Evolutionary conservation across 768 basidiomycete genomes (phyloP).

Genomic region (Leccinum fibrillosum): DNA sequence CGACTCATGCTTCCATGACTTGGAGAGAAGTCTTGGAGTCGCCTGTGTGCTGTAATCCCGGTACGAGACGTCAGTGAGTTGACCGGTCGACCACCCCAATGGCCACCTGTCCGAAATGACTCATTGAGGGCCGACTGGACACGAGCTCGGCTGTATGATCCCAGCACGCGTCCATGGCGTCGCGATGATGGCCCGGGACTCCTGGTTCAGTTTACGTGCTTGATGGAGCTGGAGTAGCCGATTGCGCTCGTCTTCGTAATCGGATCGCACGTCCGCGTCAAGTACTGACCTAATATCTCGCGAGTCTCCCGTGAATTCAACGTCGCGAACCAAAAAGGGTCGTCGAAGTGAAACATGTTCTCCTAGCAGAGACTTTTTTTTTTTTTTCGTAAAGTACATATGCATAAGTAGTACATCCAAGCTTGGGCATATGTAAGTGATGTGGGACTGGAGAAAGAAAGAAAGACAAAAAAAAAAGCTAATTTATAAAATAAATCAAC

Average conservation of each 20-base stretch:
- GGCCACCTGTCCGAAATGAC: not conserved
- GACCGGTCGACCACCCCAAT: no score
- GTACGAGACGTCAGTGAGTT: no score
- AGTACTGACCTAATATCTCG: not conserved
- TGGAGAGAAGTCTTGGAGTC: not conserved
- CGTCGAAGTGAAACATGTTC: not conserved
- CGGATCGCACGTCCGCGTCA: not conserved
- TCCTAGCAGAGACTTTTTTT: not conserved
- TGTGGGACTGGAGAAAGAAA: not conserved
- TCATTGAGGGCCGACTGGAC: not conserved
- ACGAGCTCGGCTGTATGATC: not conserved
- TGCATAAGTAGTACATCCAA: not conserved
- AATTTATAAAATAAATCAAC: constrained; percentile 29
- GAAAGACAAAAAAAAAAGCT: not conserved
- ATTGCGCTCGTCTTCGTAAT: not conserved
- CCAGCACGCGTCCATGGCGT: no score
- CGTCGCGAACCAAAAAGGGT: not conserved
- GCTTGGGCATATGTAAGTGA: not conserved
- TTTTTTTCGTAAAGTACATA: constrained; percentile 16
- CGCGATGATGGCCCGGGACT: no score
- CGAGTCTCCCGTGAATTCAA: not conserved
- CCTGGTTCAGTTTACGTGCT: not conserved
- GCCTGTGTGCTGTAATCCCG: no score
- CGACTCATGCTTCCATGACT: not conserved
- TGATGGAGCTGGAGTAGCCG: not conserved